Base-by-base conservation (phyloP, 352 stramenopile species). In the Pythium coloratum region DNA sequence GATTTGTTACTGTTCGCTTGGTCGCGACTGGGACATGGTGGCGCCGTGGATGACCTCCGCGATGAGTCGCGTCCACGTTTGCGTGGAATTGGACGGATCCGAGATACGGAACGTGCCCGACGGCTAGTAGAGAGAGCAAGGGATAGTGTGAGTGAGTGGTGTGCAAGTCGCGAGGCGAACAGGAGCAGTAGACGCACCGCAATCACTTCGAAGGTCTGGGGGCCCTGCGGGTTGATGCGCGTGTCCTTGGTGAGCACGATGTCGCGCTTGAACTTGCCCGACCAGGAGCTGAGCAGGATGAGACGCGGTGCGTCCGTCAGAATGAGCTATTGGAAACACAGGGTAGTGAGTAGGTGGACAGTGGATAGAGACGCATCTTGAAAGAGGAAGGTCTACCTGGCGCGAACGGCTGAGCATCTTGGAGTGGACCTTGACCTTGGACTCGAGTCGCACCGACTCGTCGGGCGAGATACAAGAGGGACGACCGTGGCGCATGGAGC, bases 371-470 rank as follows among this genome's bases (percentile, higher is more conserved):
- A 18, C 47, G 13, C 6, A 18, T 18, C 5, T 6, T 6, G 20
- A 26, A 3, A 33, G 47, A 33, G 47, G 10, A 18, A 54, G 47
- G 2, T 54, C 18, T 76, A 91, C 85, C 72, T 92, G 75, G 36
- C 86, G 77, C 18, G 82, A 88, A 46, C 86, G 86, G 57, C 81
- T 90, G 62, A 94, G 88, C 84, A 92, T 89, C 66, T 84, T 88
- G 51, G 79, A 82, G 60, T 86, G 86, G 36, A 94, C 70, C 60
- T 94, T 94, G 28, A 94, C 86, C 24, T 80, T 90, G 10, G 79
- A 77, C 73, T 92, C 80, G 44, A 91, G 83, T 16, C 77, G 76
- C 47, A 92, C 77, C 20, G 84, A 74, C 71, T 94, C 86, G 53
- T 91, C 84, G 8, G 82, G 78, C 6, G 70, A 73, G 33, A 94